These are phyloP conservation scores for Scheffersomyces cryptocercus DNA, from an alignment of 1,139 yeast species.

Conservation along the genomic window DNA sequence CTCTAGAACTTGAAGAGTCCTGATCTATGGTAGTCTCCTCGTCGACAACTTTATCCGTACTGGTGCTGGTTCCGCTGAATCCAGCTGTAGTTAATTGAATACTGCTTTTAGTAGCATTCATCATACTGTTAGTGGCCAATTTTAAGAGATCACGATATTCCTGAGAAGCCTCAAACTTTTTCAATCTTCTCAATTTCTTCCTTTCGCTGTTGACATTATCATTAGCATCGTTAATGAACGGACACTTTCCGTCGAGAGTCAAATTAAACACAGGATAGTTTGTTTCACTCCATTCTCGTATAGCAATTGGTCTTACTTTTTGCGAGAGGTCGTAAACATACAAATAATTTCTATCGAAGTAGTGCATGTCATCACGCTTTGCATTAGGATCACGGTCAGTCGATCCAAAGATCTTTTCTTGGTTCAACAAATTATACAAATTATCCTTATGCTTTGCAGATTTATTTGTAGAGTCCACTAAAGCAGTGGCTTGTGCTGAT, in stretches of 20 bases:
- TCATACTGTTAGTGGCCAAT: constrained; percentile 36
- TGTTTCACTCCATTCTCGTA: constrained; percentile 71
- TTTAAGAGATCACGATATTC: constrained; percentile 41
- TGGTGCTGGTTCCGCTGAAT: constrained; percentile 30
- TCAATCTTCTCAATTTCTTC: constrained; percentile 37
- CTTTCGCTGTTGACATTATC: constrained; percentile 37
- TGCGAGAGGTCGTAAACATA: constrained; percentile 82
- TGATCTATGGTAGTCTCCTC: constrained; percentile 20
- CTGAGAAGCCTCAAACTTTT: constrained; percentile 42
- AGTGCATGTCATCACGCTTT: constrained; percentile 79
- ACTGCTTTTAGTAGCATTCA: constrained; percentile 27
- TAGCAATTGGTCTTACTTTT: constrained; percentile 76
- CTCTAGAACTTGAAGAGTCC: constrained; percentile 15
- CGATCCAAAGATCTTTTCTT: constrained; percentile 85
- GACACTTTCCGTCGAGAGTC: constrained; percentile 69
- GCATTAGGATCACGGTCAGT: constrained; percentile 88
- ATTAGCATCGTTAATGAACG: constrained; percentile 56
- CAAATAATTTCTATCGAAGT: constrained; percentile 66
- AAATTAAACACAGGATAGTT: constrained; percentile 45
- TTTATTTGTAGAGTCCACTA: constrained; percentile 15
- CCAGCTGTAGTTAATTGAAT: constrained; percentile 16
- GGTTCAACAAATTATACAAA: constrained; percentile 69
- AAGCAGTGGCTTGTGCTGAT: constrained; percentile 7
- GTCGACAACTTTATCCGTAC: constrained; percentile 27
- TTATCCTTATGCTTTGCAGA: constrained; percentile 20